These are phyloP conservation scores for Populus hybrid DNA, from an alignment of 441 rosid species.

Conservation along the genomic window DNA sequence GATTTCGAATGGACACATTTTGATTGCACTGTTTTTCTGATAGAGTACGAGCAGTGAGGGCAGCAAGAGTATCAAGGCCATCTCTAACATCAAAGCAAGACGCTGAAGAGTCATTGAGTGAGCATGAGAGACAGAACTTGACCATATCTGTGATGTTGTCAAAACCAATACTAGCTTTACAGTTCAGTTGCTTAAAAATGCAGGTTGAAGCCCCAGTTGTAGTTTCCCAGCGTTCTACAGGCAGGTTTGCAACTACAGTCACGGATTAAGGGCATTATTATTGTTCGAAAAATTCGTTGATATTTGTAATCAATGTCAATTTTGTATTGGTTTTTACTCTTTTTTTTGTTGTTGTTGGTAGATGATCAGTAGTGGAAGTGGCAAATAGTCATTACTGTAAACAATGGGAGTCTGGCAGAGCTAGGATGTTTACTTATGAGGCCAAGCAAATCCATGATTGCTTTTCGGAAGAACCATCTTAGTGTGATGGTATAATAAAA, in stretches of 20 bases:
- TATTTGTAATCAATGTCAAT: neutral
- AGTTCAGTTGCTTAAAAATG: slow-evolving; percentile 73
- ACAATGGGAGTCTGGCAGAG: neutral
- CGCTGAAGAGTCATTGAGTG: slow-evolving; percentile 22
- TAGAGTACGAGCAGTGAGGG: slow-evolving; percentile 65
- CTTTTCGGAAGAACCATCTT: neutral
- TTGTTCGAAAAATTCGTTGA: neutral
- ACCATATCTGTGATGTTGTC: slow-evolving; percentile 71
- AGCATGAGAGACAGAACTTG: slow-evolving; percentile 29
- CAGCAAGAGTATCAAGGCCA: slow-evolving; percentile 49
- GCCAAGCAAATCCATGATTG: neutral
- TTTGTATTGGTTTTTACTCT: neutral
- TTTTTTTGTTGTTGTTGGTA: too few species aligned
- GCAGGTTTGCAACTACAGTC: neutral
- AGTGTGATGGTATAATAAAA: neutral
- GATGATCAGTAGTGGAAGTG: neutral
- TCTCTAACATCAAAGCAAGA: slow-evolving; percentile 23
- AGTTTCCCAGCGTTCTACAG: slow-evolving; percentile 18
- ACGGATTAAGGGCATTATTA: neutral
- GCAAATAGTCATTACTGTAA: neutral
- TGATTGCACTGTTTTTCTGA: neutral
- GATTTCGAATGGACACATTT: neutral
- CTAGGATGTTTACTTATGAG: neutral
- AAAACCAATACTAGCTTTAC: slow-evolving; percentile 76
- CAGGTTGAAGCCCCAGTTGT: slow-evolving; percentile 76